Evolutionary conservation across 2,329 filamentous ascomycete species (phyloP).

Genomic region (Microcyclospora pomicola): DNA sequence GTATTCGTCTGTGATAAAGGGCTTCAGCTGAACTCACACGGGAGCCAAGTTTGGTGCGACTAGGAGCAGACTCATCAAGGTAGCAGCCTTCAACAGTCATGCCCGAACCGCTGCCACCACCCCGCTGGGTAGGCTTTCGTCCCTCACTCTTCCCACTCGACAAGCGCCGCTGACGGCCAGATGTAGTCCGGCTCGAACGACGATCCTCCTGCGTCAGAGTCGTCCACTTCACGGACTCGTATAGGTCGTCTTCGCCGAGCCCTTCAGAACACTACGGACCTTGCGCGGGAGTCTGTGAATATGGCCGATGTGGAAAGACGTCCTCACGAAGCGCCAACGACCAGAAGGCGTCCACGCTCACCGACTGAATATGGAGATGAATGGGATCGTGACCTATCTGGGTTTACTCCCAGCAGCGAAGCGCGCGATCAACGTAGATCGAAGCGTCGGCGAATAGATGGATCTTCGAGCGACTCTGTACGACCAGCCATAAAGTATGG

Average conservation of each 20-base stretch:
- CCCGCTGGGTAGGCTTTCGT: too few relatives aligned
- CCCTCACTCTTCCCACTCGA: too few relatives aligned
- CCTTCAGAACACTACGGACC: slow-evolving; percentile 22
- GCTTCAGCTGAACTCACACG: too few relatives aligned
- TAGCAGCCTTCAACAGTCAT: too few relatives aligned
- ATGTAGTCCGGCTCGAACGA: slow-evolving; percentile 23
- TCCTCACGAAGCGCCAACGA: slow-evolving; percentile 1
- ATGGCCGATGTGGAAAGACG: slow-evolving; percentile 2
- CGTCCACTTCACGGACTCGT: slow-evolving; percentile 17
- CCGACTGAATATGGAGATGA: slow-evolving; percentile 7
- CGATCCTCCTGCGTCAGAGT: slow-evolving; percentile 29
- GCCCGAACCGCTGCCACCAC: too few relatives aligned
- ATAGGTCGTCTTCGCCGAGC: slow-evolving; percentile 21
- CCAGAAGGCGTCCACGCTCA: slow-evolving; percentile 6
- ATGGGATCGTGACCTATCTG: slow-evolving; percentile 5
- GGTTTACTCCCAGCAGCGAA: slow-evolving; percentile 7
- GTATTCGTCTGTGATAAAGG: too few relatives aligned
- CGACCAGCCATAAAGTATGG: slow-evolving; percentile 56
- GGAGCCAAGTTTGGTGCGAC: too few relatives aligned
- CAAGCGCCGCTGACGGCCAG: slow-evolving; percentile 1
- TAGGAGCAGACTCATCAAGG: too few relatives aligned
- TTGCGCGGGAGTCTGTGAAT: slow-evolving; percentile 8
- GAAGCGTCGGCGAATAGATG: slow-evolving; percentile 16
- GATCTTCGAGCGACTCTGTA: background rate
- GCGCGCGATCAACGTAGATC: slow-evolving; percentile 27